Base-by-base conservation (phyloP, 257 asterid species). In the Fraxinus excelsior region DNA sequence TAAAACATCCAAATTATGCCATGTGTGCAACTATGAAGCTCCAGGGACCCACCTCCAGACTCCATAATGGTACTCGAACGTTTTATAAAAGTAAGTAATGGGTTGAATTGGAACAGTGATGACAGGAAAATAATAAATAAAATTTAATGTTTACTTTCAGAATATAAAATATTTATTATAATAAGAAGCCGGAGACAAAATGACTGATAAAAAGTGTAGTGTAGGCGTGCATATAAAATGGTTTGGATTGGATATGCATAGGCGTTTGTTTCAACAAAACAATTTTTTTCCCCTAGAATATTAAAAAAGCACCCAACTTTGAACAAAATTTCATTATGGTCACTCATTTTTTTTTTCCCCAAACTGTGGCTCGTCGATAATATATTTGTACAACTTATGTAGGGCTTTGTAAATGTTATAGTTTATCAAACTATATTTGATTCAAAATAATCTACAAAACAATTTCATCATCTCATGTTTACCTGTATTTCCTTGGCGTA, bases 1-100 rank as follows among this genome's bases (percentile, higher is more conserved):
- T n/a, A n/a, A 82, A 82, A 73, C 86, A 79, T 82, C 81, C 85
- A 79, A 42, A 71, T 74, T 38, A 65, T 79, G 85, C 80, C 92
- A 80, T 74, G 84, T 86, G 90, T 86, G 60, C 29, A 21, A 18
- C 34, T 18, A 77, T 56, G 34, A 69, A 19, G 7, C 9, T 11
- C 1, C 35, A 31, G 75, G 82, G 81, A 19, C 76, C 84, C 87
- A 42, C 70, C 80, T 40, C 19, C 19, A 19, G 19, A 3, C 53
- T 32, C 71, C 77, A 38, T 38, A 38, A 9, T 38, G 44, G 44
- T 38, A 75, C 53, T 58, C 64, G 23, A 69, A 69, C n/a, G 23
- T 25, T 10, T 7, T 10, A 26, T n/a, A 14, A 31, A 75, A 72
- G 29, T 7, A 21, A 64, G 65, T 19, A 64, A 38, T 72, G 40